Evolutionary conservation across 768 basidiomycete genomes (phyloP).

Genomic region (Serendipita sp.): DNA sequence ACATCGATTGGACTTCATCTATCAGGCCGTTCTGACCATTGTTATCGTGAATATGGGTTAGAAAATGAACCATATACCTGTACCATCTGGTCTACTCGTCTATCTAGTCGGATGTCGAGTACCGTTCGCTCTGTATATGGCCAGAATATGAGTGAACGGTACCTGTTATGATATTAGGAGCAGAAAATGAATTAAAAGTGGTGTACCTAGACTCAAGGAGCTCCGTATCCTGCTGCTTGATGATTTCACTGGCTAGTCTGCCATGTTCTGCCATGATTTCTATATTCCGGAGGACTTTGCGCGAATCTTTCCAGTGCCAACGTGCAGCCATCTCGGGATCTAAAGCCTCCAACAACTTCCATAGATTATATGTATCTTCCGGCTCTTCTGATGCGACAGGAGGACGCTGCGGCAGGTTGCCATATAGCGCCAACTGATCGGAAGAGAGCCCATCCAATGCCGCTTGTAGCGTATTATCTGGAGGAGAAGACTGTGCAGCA

Average conservation of each 20-base stretch:
- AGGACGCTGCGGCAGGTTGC: constrained; percentile 40
- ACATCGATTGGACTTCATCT: constrained; percentile 52
- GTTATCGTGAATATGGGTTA: background rate
- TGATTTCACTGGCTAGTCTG: constrained; percentile 47
- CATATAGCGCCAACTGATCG: constrained; percentile 25
- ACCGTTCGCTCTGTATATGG: constrained; percentile 53
- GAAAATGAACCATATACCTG: constrained; percentile 30
- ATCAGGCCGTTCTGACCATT: constrained; percentile 52
- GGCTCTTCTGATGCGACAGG: constrained; percentile 41
- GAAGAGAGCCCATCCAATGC: constrained; percentile 21
- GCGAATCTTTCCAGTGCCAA: constrained; percentile 94
- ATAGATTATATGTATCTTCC: constrained; percentile 42
- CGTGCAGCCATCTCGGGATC: constrained; percentile 60
- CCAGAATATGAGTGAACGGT: constrained; percentile 81
- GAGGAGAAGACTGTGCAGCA: constrained; percentile 15
- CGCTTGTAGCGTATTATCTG: constrained; percentile 27
- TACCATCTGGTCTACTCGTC: constrained; percentile 80
- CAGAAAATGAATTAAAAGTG: background rate
- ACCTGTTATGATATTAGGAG: constrained; percentile 29
- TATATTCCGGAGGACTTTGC: constrained; percentile 74
- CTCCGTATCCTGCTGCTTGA: constrained; percentile 40
- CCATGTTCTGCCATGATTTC: constrained; percentile 60
- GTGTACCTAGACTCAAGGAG: constrained; percentile 13
- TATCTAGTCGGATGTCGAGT: constrained; percentile 54
- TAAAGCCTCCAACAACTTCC: constrained; percentile 45